Evolutionary conservation across 495 filamentous ascomycete species (phyloP).

Genomic region (Trichocladium antarcticum): DNA sequence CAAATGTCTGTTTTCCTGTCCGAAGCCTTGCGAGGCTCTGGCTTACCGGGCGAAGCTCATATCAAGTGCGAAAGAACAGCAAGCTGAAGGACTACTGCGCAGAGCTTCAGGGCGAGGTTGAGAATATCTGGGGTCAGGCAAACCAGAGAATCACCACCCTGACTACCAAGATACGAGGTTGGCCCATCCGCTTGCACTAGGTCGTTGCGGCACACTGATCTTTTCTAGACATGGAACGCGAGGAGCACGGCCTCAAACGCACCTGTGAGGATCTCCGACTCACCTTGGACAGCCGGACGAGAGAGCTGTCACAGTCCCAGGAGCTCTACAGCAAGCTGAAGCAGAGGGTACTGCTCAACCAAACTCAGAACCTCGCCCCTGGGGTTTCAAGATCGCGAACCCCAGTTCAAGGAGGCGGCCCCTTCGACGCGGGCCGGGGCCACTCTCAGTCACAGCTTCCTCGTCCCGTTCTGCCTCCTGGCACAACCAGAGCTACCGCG

Average conservation of each 20-base stretch:
- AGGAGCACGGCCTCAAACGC: slow-evolving; percentile 55
- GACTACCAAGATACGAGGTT: slow-evolving; percentile 41
- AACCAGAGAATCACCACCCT: slow-evolving; percentile 65
- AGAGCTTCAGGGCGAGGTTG: slow-evolving; percentile 54
- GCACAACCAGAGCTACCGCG: no score
- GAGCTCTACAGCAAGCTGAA: slow-evolving; percentile 81
- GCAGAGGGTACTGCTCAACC: slow-evolving; percentile 54
- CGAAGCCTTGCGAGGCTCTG: not conserved
- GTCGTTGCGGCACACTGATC: not conserved
- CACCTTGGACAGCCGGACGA: slow-evolving; percentile 60
- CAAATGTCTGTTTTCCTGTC: slow-evolving; percentile 54
- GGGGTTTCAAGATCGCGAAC: slow-evolving; percentile 33
- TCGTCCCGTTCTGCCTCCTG: not conserved
- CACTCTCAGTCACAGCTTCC: not conserved
- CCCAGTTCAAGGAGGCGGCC: not conserved
- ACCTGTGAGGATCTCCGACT: slow-evolving; percentile 68
- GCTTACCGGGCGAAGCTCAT: slow-evolving; percentile 46
- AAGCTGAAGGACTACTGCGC: slow-evolving; percentile 4
- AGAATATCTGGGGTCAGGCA: slow-evolving; percentile 71
- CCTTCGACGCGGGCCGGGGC: not conserved
- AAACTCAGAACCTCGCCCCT: slow-evolving; percentile 58
- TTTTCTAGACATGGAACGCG: slow-evolving; percentile 49
- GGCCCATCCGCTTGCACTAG: not conserved
- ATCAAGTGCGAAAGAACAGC: slow-evolving; percentile 40
- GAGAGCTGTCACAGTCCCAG: slow-evolving; percentile 64